phyloP scores from a whole-genome alignment of 2,329 filamentous ascomycete genomes.

The Fusarium sarcochroum region DNA sequence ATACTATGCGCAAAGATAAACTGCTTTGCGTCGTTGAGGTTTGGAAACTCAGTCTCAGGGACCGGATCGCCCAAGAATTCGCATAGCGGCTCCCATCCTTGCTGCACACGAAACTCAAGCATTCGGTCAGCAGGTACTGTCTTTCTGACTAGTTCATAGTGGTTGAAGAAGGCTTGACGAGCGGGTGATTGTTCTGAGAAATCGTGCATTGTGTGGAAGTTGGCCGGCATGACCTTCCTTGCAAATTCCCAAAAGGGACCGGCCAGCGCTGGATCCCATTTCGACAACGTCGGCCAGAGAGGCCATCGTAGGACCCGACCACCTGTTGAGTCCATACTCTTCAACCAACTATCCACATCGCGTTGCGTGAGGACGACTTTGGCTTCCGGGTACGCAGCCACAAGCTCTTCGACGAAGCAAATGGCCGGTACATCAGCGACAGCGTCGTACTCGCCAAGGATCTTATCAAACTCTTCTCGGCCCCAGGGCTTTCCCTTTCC shows the following conservation, averaged over 20 bases:
- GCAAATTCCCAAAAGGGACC: slow-evolving; percentile 37
- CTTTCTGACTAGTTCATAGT: slow-evolving; percentile 17
- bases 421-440: slow-evolving; percentile 30
- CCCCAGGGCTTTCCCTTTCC: slow-evolving; percentile 32
- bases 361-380: slow-evolving; percentile 28
- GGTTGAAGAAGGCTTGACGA: slow-evolving; percentile 16
- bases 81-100: slow-evolving; percentile 36
- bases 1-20: slow-evolving; percentile 31
- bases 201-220: slow-evolving; percentile 20
- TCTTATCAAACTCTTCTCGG: slow-evolving; percentile 34
- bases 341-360: slow-evolving; percentile 32
- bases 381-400: slow-evolving; percentile 36
- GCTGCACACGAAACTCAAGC: slow-evolving; percentile 24
- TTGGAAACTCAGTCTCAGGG: slow-evolving; percentile 25
- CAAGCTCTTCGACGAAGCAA: slow-evolving; percentile 36
- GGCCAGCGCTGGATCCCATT: slow-evolving; percentile 12
- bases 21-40: slow-evolving; percentile 24
- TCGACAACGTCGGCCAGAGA: slow-evolving; percentile 30
- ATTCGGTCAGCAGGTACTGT: slow-evolving; percentile 1
- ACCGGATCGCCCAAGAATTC: slow-evolving; percentile 13
- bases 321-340: slow-evolving; percentile 29
- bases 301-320: slow-evolving; percentile 33
- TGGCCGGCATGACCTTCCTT: slow-evolving; percentile 24
- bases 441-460: slow-evolving; percentile 29
- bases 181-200: slow-evolving; percentile 25